phyloP scores from a whole-genome alignment of 495 filamentous ascomycete species.

The Neurospora sp. region DNA sequence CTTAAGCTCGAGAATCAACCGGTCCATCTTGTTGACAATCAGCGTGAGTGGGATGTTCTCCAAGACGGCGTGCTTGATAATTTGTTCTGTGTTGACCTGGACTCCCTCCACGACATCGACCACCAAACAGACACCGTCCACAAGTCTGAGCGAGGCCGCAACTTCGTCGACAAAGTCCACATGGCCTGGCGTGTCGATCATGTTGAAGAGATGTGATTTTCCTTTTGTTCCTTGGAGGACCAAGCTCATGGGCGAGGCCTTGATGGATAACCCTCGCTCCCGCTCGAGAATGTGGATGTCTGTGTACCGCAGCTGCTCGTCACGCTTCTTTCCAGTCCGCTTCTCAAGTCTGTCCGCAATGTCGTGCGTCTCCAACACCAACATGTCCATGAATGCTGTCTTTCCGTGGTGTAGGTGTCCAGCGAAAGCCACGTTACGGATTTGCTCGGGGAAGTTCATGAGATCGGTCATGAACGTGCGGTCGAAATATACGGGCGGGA shows the following conservation, averaged over 20 bases:
- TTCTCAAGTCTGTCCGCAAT: conserved; percentile 67
- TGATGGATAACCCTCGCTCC: conserved; percentile 86
- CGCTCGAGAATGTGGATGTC: conserved; percentile 84
- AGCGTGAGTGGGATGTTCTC: conserved; percentile 83
- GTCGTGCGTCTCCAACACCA: conserved; percentile 90
- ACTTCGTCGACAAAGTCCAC: conserved; percentile 98
- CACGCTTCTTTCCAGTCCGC: conserved; percentile 66
- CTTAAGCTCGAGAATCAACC: conserved; percentile 88
- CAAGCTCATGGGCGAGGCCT: conserved; percentile 88
- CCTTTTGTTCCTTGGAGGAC: conserved; percentile 78
- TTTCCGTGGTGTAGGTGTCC: conserved; percentile 97
- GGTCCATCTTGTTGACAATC: conserved; percentile 95
- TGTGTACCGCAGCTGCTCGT: conserved; percentile 90
- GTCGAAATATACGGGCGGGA: conserved; percentile 79
- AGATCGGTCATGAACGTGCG: conserved; percentile 88
- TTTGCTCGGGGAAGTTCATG: conserved; percentile 91
- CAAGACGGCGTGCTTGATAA: conserved; percentile 89
- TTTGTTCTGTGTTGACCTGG: conserved; percentile 90
- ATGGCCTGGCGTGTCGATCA: conserved; percentile 92
- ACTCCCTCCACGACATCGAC: conserved; percentile 98
- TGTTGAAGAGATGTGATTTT: conserved; percentile 94
- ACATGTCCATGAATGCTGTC: conserved; percentile 96
- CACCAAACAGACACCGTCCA: conserved; percentile 84
- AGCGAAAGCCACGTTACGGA: conserved; percentile 81
- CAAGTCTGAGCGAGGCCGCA: conserved; percentile 74